Base-by-base conservation (phyloP, 352 stramenopile genomes). In the Phytophthora hybrid region DNA sequence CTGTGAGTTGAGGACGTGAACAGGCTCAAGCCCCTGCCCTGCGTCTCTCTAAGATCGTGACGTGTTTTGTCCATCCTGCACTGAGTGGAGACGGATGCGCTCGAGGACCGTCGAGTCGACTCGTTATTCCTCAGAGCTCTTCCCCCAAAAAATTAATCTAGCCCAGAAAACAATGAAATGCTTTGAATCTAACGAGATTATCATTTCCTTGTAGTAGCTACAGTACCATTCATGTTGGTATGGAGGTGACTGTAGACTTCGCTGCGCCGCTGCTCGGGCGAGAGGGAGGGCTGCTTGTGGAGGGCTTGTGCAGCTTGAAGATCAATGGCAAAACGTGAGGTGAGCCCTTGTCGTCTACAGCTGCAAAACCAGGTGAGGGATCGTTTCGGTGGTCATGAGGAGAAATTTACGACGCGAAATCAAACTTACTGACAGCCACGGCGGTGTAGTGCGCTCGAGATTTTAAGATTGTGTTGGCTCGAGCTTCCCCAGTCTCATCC, bases 401-500 rank as follows among this genome's bases (percentile, higher is more conserved):
- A 31, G 26, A 21, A 52, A 13, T 61, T 29, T 19, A 10, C 47
- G 47, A 29, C 47, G 19, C 19, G 47, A 54, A 54, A 54, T 26
- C n/a, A 2, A 29, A 86, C 80, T 63, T 89, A 92, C 82, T 81
- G 47, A 93, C 77, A 46, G 78, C 70, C 13, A 92, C 76, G 13
- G 77, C 84, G 3, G 64, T 76, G 66, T 92, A 91, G 18, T 88
- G 73, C 19, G 78, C 74, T 44, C 82, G 73, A 57, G 77, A 60
- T 49, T 79, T 82, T 41, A 92, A 55, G 26, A 89, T 64, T 19
- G 75, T 77, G 59, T 80, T 89, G 14, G 74, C 83, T 34, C 75
- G 77, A 2, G 52, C 49, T 14, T 80, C 75, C 14, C 77, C 74
- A 5, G 68, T 77, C n/a, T 78, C 73, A 57, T 92, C 83, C 18